These are phyloP conservation scores for carrot (Daucus carota) DNA, from an alignment of 129 eudicot genomes.

Conservation along the genomic window DNA sequence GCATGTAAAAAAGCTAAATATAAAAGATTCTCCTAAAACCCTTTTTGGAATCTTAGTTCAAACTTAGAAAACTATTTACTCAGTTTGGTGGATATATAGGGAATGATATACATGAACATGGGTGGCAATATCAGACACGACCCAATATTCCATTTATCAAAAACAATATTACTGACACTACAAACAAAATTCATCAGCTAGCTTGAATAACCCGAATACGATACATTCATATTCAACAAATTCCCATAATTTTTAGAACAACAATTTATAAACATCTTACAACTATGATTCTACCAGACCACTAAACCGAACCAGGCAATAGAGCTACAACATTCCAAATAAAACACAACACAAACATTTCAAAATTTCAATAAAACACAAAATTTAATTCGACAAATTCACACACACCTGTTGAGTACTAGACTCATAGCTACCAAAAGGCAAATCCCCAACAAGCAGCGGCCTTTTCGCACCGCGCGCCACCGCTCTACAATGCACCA, in stretches of 20 bases:
- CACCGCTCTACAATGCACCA: slow-evolving; percentile 81
- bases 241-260: not conserved
- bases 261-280: not conserved
- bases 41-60: not conserved
- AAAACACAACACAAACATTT: not conserved
- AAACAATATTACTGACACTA: not conserved
- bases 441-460: slow-evolving; percentile 84
- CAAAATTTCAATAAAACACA: not conserved
- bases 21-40: not conserved
- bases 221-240: not conserved
- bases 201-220: too few species aligned
- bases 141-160: not conserved
- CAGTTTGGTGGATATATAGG: not conserved
- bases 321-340: too few species aligned
- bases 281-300: not conserved
- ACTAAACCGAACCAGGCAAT: not conserved
- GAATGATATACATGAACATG: not conserved
- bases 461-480: slow-evolving; percentile 87
- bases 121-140: not conserved
- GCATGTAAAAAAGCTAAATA: not conserved
- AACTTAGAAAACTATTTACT: not conserved
- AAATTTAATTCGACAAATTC: not conserved
- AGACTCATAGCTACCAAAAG: slow-evolving; percentile 90
- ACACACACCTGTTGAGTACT: slow-evolving; percentile 57
- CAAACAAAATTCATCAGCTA: not conserved